Base-by-base conservation (phyloP, 805 yeast genomes). In the Lipomyces japonicus region DNA sequence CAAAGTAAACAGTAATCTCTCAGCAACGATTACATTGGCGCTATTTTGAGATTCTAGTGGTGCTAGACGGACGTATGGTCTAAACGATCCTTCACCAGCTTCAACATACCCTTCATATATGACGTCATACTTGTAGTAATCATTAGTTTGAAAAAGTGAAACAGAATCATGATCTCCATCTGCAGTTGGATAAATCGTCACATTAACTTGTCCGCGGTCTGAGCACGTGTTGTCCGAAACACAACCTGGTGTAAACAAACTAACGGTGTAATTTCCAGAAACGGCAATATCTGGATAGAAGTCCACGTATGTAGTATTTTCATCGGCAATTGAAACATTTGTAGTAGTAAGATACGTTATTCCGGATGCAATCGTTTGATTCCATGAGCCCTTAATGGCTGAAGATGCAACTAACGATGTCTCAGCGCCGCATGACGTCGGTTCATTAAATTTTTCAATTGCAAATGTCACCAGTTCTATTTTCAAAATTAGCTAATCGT, bases 181-280 rank as follows among this genome's bases (percentile, higher is more conserved):
- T 28, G 75, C 71, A 7, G 73, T 74, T 34, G 77, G 76, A 55
- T 67, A 71, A 1, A 90, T 71, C 0, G 95, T 76, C 0, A 83
- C 96, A 60, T 86, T 86, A 2, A 86, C 91, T 23, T 79, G 75
- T 9, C 95, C 91, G 63, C 98, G 76, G 19, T 69, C 51, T 21
- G 64, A 58, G 68, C 98, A 93, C 0, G 93, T 75, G 43, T 70
- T 67, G 63, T 86, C 95, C 2, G 60, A 64, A 0, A 65, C 46
- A 69, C 98, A 93, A 0, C 97, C 97, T 0, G 96, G 96, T 0
- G 98, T 93, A 60, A 79, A 83, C 43, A 90, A 60, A 45, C 79
- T 71, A 22, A 93, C 73, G 0, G 86, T 72, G 65, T 88, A 93
- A 51, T 80, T 73, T 7, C 97, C 97, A 0, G 86, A 73, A 55